Evolutionary conservation across 805 yeast genomes (phyloP), one percentile per base, ranked within the genome.

Genomic region (Myxozyma lipomycoides): DNA sequence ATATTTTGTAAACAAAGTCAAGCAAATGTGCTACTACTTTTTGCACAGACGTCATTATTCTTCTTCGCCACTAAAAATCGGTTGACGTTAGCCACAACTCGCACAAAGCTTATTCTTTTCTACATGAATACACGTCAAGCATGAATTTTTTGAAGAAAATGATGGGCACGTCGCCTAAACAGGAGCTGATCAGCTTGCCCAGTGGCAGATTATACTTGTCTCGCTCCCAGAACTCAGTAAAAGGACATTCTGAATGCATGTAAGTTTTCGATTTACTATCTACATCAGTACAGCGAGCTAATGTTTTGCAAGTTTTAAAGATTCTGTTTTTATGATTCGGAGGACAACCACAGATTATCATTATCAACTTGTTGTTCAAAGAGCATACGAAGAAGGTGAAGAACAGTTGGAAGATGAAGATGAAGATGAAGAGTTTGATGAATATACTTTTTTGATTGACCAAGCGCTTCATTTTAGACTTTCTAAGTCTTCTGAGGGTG

Each of bases 71-170:
- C n/a, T n/a, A n/a, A n/a, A n/a, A n/a, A n/a, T n/a, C n/a, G n/a
- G n/a, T n/a, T n/a, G n/a, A n/a, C n/a, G n/a, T n/a, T n/a, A n/a
- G n/a, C n/a, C n/a, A n/a, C n/a, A n/a, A n/a, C n/a, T n/a, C n/a
- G n/a, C n/a, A n/a, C n/a, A n/a, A n/a, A n/a, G n/a, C n/a, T n/a
- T n/a, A n/a, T n/a, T n/a, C n/a, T n/a, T n/a, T n/a, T n/a, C n/a
- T n/a, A n/a, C n/a, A n/a, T n/a, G n/a, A n/a, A n/a, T n/a, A n/a
- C n/a, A n/a, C n/a, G n/a, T n/a, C n/a, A n/a, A n/a, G n/a, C 32
- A 86, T 86, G 95, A 87, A 86, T 66, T 79, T 87, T 52, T 69
- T 86, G 32, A 78, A 81, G 63, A 79, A 80, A 64, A 75, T 86
- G 55, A 75, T 83, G 59, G 81, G 78, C 2, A 69, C 78, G 15